phyloP scores from a whole-genome alignment of 176 grass and related monocot genomes.

The Thinopyrum elongatum region DNA sequence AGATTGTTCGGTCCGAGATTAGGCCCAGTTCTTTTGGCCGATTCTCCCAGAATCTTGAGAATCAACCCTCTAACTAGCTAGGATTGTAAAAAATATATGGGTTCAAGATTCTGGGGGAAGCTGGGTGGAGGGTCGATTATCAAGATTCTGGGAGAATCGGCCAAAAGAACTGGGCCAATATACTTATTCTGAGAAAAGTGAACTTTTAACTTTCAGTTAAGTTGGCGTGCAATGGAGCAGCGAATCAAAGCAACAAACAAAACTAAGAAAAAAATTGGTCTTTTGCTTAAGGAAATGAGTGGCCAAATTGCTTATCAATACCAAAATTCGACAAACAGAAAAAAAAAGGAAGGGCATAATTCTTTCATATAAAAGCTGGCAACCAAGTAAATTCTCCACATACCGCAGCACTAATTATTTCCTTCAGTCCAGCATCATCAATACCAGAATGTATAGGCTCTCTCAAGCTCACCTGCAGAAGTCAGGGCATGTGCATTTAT shows the following conservation, averaged over 20 bases:
- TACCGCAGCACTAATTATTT: slow-evolving; percentile 91
- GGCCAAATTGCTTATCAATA: background rate
- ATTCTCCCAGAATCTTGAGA: no score
- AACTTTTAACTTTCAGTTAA: slow-evolving; percentile 2
- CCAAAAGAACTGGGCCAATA: no score
- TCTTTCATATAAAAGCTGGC: slow-evolving; percentile 11
- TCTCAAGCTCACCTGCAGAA: slow-evolving; percentile 91
- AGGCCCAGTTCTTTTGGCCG: no score
- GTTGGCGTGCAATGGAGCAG: background rate
- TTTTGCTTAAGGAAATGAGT: background rate
- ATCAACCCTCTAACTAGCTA: no score
- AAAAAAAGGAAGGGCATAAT: background rate
- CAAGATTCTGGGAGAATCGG: no score
- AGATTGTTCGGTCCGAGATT: background rate
- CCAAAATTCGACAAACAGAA: background rate
- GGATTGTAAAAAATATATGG: no score
- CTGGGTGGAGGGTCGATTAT: no score
- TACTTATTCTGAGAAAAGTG: background rate
- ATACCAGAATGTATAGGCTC: slow-evolving; percentile 68
- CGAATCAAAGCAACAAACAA: background rate
- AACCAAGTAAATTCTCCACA: slow-evolving; percentile 26
- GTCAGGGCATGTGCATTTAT: slow-evolving; percentile 16
- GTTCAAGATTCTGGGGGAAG: no score
- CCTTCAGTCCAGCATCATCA: slow-evolving; percentile 64
- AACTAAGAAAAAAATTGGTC: background rate